Base-by-base conservation (phyloP, 2,329 filamentous ascomycete species). In the Periconia sp. region DNA sequence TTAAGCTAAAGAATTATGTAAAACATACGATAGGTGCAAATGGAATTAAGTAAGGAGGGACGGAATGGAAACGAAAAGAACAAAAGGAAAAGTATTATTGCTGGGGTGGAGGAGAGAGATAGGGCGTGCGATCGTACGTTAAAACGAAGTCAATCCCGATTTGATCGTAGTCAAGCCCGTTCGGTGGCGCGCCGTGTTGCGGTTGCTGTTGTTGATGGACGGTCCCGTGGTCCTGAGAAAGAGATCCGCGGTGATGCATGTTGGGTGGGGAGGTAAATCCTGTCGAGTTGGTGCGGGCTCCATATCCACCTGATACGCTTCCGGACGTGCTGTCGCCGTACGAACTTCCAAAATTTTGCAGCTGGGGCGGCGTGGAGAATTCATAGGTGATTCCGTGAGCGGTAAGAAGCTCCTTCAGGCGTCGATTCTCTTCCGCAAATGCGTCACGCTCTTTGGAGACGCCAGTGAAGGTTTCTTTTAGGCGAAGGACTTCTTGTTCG, bases 101-200 rank as follows among this genome's bases (percentile, higher is more conserved):
- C 60, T 72, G 69, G 68, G 70, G 70, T 61, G 71, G 70, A 73
- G 70, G 70, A 66, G 68, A 72, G 62, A 72, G 69, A 76, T 88
- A 88, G 73, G 84, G 81, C 77, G 81, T 82, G 76, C 83, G 82
- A 71, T 84, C 90, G 83, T 92, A 94, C 90, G 89, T 89, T 83
- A 94, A 84, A 68, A 94, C 90, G 79, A 94, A 93, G 76, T 94
- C 90, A 77, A 94, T 92, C 70, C 90, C 90, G 64, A 90, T 85
- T 73, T 92, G 88, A 72, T 93, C 89, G 77, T 90, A 88, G 72
- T 92, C 88, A 63, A 89, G 71, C 43, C 77, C 74, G 74, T 69
- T 72, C 54, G 69, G 70, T 61, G 61, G 61, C 56, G 58, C 66
- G 45, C 62, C 41, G 45, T 64, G 65, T 27, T 63, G 60, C n/a